Conservation (phyloP, 1,284 basidiomycete species). For the Tetrapyrgos nigripes region DNA sequence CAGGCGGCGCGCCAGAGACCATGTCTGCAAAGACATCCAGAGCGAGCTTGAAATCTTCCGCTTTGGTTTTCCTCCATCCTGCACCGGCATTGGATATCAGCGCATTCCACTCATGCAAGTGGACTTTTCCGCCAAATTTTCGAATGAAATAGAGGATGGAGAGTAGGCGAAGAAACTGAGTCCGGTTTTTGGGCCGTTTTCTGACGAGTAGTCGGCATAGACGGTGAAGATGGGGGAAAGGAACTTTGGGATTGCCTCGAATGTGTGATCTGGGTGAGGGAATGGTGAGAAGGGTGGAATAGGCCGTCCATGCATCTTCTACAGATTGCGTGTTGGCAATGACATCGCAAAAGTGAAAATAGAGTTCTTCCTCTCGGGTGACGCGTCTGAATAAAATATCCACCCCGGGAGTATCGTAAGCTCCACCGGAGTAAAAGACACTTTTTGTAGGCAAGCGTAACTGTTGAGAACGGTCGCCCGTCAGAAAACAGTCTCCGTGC, state of each 20-base stretch:
- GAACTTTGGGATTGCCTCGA: constrained; percentile 41
- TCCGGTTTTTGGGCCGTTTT: constrained; percentile 60
- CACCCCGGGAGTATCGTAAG: no score
- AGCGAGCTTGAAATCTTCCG: constrained; percentile 65
- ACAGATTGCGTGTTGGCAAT: constrained; percentile 48
- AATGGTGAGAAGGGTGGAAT: constrained; percentile 48
- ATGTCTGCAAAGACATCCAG: constrained; percentile 67
- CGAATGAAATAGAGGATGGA: constrained; percentile 65
- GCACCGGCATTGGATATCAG: constrained; percentile 73
- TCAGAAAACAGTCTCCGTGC: constrained; percentile 10
- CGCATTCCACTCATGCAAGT: constrained; percentile 74
- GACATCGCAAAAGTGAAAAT: constrained; percentile 33
- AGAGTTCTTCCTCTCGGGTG: constrained; percentile 8
- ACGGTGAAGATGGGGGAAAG: constrained; percentile 62
- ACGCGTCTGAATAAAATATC: neutral
- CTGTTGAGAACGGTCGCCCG: neutral
- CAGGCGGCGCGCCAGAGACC: constrained; percentile 50
- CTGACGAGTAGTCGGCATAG: constrained; percentile 61
- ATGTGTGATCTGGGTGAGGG: constrained; percentile 27
- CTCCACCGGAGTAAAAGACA: neutral
- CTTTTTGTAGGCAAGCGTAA: neutral
- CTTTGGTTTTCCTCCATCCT: constrained; percentile 62
- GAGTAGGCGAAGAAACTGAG: constrained; percentile 65
- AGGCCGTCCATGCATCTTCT: constrained; percentile 65
- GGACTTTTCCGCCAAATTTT: constrained; percentile 54